Conservation (phyloP, 1,284 basidiomycete species). For the Heterobasidion occidentale region DNA sequence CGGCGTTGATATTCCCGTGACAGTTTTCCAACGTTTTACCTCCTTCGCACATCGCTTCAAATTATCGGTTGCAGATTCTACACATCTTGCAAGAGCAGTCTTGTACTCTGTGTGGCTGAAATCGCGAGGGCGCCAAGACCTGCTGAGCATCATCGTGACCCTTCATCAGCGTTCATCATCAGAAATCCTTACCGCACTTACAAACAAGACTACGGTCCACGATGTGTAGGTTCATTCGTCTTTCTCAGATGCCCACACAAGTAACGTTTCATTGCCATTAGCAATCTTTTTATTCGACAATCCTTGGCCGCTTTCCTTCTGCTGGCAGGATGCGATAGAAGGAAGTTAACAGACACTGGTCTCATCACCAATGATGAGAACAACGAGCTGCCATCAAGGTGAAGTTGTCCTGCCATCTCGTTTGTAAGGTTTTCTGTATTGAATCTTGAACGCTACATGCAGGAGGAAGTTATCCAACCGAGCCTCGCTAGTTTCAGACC, state of each 20-base stretch:
- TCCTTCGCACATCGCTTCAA: slow-evolving; percentile 30
- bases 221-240: slow-evolving; percentile 26
- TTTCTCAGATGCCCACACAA: neutral
- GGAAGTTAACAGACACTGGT: slow-evolving; percentile 29
- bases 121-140: slow-evolving; percentile 46
- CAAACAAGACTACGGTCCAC: slow-evolving; percentile 16
- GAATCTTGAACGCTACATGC: neutral
- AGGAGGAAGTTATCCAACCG: slow-evolving; percentile 44
- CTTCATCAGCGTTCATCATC: slow-evolving; percentile 37
- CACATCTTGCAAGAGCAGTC: slow-evolving; percentile 39
- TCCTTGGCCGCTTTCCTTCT: slow-evolving; percentile 52
- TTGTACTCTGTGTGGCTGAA: slow-evolving; percentile 46
- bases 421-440: no score
- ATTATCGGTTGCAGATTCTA: slow-evolving; percentile 35
- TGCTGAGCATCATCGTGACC: slow-evolving; percentile 41
- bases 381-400: slow-evolving; percentile 47
- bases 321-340: slow-evolving; percentile 56
- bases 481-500: slow-evolving; percentile 37
- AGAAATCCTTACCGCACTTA: slow-evolving; percentile 29
- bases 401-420: neutral
- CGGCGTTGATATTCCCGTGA: slow-evolving; percentile 56
- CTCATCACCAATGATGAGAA: slow-evolving; percentile 42
- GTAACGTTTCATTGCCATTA: slow-evolving; percentile 17
- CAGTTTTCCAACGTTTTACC: slow-evolving; percentile 40
- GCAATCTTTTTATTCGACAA: slow-evolving; percentile 41